A percentile compares a stretch with the other conserved stretches of the same genome.
Conservation (phyloP, 2,329 filamentous ascomycete species). For the Fusarium kyushuense region DNA sequence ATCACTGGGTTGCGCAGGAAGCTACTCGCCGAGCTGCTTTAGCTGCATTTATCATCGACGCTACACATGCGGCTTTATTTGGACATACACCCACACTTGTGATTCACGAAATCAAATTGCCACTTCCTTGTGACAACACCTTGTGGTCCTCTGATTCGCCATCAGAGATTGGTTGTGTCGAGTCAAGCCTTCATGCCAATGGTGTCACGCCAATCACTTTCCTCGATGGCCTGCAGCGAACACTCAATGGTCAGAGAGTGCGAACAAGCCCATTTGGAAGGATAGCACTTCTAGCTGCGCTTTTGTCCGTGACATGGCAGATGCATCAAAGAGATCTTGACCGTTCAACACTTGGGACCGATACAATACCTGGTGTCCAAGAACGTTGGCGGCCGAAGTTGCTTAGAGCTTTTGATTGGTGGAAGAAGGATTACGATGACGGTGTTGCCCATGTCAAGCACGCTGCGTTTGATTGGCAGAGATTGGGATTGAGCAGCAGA, state of each 20-base stretch:
- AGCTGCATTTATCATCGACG: slow-evolving; percentile 47
- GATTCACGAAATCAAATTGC: slow-evolving; percentile 48
- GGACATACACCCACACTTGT: slow-evolving; percentile 48
- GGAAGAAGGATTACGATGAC: slow-evolving; percentile 49
- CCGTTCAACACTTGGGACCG: slow-evolving; percentile 43
- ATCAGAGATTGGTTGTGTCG: slow-evolving; percentile 48
- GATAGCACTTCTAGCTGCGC: slow-evolving; percentile 43
- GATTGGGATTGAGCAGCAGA: slow-evolving; percentile 42
- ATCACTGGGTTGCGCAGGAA: slow-evolving; percentile 50
- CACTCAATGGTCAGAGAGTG: slow-evolving; percentile 46
- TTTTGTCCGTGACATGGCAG: slow-evolving; percentile 47
- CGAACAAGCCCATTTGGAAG: slow-evolving; percentile 47
- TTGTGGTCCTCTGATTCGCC: slow-evolving; percentile 49
- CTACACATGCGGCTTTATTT: slow-evolving; percentile 47
- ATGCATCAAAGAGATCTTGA: slow-evolving; percentile 48
- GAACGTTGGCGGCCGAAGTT: slow-evolving; percentile 48
- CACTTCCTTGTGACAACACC: slow-evolving; percentile 47
- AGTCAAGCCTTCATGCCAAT: slow-evolving; percentile 47
- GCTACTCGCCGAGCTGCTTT: slow-evolving; percentile 47
- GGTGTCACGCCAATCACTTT: slow-evolving; percentile 48
- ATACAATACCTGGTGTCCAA: slow-evolving; percentile 46
- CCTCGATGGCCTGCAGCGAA: slow-evolving; percentile 46
- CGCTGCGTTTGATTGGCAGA: slow-evolving; percentile 48
- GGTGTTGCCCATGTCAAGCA: slow-evolving; percentile 47
- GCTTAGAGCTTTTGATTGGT: slow-evolving; percentile 47